These are phyloP conservation scores for Globisporangium heterothallicum DNA, from an alignment of 352 stramenopile genomes.

Conservation along the genomic window DNA sequence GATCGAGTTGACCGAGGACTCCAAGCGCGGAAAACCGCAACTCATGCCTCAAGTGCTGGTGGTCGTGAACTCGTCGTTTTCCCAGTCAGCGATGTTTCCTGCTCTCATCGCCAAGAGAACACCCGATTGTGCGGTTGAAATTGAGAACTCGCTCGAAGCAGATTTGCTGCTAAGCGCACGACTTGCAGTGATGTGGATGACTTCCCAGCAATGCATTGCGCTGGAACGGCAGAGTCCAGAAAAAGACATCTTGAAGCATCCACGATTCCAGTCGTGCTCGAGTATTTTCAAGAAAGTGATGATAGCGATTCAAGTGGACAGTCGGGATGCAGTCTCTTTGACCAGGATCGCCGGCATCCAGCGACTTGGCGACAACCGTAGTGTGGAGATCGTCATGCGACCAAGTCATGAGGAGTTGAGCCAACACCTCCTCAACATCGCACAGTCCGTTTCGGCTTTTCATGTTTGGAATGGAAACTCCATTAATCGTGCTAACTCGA, in stretches of 20 bases:
- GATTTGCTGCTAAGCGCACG: slow-evolving; percentile 42
- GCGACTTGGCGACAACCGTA: slow-evolving; percentile 24
- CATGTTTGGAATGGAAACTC: background rate
- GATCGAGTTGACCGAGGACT: background rate
- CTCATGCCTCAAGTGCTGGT: slow-evolving; percentile 13
- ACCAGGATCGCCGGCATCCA: slow-evolving; percentile 11
- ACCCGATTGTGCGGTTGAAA: slow-evolving; percentile 19
- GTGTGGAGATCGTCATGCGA: slow-evolving; percentile 13
- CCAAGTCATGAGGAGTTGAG: slow-evolving; percentile 7
- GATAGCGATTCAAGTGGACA: slow-evolving; percentile 23
- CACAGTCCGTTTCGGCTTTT: slow-evolving; percentile 6
- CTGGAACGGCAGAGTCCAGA: slow-evolving; percentile 14
- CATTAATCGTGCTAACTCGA: background rate
- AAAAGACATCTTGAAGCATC: slow-evolving; percentile 22
- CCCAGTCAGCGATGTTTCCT: slow-evolving; percentile 19
- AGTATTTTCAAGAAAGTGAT: slow-evolving; percentile 55
- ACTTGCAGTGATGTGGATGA: slow-evolving; percentile 22
- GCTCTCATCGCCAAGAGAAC: slow-evolving; percentile 16
- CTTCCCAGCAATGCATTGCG: slow-evolving; percentile 16
- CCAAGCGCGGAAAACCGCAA: background rate
- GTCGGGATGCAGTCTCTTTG: slow-evolving; percentile 2
- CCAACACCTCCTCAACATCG: slow-evolving; percentile 8
- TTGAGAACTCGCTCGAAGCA: slow-evolving; percentile 40
- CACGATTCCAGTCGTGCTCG: slow-evolving; percentile 23
- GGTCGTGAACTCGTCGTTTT: slow-evolving; percentile 27